Evolutionary conservation across 306 rosid genomes (phyloP), one percentile per base, ranked within the genome.

Genomic region (Fragaria iinumae): DNA sequence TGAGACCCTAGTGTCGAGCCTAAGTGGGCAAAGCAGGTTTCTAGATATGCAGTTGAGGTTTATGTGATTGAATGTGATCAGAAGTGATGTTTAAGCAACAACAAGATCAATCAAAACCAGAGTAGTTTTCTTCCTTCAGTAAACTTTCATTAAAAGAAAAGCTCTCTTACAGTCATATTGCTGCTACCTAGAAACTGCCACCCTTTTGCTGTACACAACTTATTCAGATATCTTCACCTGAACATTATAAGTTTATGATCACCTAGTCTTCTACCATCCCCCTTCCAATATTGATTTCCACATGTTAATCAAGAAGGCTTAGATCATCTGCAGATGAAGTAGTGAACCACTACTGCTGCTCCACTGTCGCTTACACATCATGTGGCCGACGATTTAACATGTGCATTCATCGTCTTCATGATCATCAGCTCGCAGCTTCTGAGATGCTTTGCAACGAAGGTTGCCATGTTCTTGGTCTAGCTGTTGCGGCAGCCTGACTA

Each of bases 381-480:
- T 82, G 86, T 80, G 83, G 41, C 39, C 48, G 44, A 77, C 67
- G 67, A 73, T 70, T 49, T 75, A 79, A 82, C 74, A 76, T 67
- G 71, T 77, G 71, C 44, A 21, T 73, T 73, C 48, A 10, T 38
- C 25, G 3, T 8, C 47, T 16, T 20, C 70, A 66, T 66, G 47
- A 38, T 18, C 13, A 66, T 87, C 87, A 90, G 84, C 88, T 88
- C 2, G 84, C 45, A 76, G 93, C 79, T 79, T 92, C 97, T 63
- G 96, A 88, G 86, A 92, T 92, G 77, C 97, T 92, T 57, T 85
- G 84, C 74, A 92, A 80, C 50, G 96, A 87, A 36, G 97, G 97
- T 77, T 92, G 97, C 97, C 97, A 90, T 80, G 89, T 86, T 88
- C 88, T 90, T 88, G 86, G 78, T 87, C 86, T 89, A 57, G 90